Base-by-base conservation (phyloP, 805 yeast genomes). In the Candida methanosorbosa region DNA sequence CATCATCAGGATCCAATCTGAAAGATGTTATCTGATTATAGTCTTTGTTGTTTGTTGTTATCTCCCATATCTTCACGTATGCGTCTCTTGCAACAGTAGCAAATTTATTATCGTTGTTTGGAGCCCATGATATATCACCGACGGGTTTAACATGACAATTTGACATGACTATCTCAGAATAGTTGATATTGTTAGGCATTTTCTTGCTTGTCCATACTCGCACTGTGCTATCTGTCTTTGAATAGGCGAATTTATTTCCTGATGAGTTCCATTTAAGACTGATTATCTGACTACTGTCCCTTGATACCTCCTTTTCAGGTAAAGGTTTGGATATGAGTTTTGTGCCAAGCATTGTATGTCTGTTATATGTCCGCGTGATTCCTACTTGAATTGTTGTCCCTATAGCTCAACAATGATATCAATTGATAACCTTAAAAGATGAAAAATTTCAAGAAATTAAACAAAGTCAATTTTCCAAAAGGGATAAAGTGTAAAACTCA, bases 21-120 rank as follows among this genome's bases (percentile, higher is more conserved):
- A 27, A 16, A 13, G 38, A 22, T 9, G 29, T 18, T 9, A 41
- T 17, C 20, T 18, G 40, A 49, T 50, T 26, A 31, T 29, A 28
- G 26, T 34, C 38, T 52, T 63, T 29, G 57, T 45, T 9, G 47
- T 48, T 20, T 59, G 65, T 19, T 34, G 49, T 34, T n/a, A 42
- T 35, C 17, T 63, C 64, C 74, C 75, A 65, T 14, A 68, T 43
- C 39, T 65, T 68, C 23, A 70, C 45, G 31, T 40, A 43, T 19
- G 52, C 50, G 43, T 69, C 75, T 32, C 66, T 44, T 4, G 72
- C 72, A 14, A 63, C 71, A 4, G 72, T 57, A 5, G 66, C 70
- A 44, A 72, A 64, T 14, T 59, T 45, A 30, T 49, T 47, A 30
- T 65, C 69, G 26, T 59, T 51, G 26, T 40, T 44, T 0, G 75